Evolutionary conservation across 2,329 filamentous ascomycete genomes (phyloP), one percentile per base, ranked within the genome.

Genomic region (Cercospora sojina): DNA sequence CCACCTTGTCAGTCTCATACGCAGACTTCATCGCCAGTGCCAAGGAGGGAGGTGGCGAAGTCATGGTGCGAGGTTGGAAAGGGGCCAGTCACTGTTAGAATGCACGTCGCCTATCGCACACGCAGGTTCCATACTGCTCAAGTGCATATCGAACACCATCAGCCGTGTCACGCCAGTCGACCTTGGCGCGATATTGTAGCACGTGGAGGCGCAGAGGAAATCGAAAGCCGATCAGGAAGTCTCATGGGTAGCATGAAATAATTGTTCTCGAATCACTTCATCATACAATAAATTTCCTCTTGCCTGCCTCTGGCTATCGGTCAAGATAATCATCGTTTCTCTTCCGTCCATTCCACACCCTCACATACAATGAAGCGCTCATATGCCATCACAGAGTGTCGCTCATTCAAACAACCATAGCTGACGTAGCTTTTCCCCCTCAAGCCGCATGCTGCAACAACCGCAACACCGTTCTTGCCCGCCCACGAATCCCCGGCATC

Each of bases 271-370:
- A 51, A 51, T 57, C 53, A 35, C 53, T 35, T 57, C 53, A 29
- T 43, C 18, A 63, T 56, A 63, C 49, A 63, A 63, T 57, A 35
- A 56, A 63, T 63, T 62, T 57, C 47, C 27, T 62, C 60, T 63
- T 63, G 60, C 60, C 60, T 63, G 60, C 60, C 59, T 55, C 47
- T 62, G 47, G 59, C 59, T 25, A 35, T 57, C 60, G 60, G 49
- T 56, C 60, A 57, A 63, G 60, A 55, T 57, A 25, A 12, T 35
- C 53, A 18, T 31, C 31, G 27, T 63, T 25, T 63, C 60, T 55
- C 25, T 8, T 9, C 12, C 47, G 13, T 25, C 47, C 47, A 23
- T 13, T 51, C 47, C 18, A 25, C 12, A 20, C 20, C 43, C 20
- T 25, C 47, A 27, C 53, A 57, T 57, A 57, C 53, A 57, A 56